A percentile compares a stretch with the other conserved stretches of the same genome.
phyloP scores from a whole-genome alignment of 1,284 basidiomycete species.

The Apiotrichum akiyoshidainum region DNA sequence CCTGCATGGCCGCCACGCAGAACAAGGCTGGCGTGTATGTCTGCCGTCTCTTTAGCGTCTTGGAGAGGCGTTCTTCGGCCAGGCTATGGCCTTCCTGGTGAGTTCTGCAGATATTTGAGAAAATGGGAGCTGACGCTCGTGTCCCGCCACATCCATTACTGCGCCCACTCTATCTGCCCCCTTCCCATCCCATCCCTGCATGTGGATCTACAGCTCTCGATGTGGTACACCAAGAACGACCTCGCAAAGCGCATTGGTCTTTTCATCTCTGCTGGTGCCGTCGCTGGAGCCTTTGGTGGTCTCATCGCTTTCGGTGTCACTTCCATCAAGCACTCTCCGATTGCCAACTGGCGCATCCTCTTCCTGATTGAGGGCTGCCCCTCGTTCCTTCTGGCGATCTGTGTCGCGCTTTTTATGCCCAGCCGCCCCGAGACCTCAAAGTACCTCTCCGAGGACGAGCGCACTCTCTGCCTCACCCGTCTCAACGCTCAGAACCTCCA shows the following conservation, averaged over 20 bases:
- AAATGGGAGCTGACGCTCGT: too few relatives aligned
- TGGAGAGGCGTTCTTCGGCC: constrained; percentile 46
- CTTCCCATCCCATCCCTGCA: too few relatives aligned
- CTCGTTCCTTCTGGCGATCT: constrained; percentile 61
- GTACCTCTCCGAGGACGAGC: constrained; percentile 68
- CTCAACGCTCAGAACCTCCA: constrained; percentile 67
- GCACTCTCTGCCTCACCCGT: constrained; percentile 67
- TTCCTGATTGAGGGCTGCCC: constrained; percentile 60
- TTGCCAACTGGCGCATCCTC: constrained; percentile 42
- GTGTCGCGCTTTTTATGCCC: constrained; percentile 66
- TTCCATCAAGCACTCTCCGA: constrained; percentile 33
- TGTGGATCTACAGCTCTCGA: constrained; percentile 17
- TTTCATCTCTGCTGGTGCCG: constrained; percentile 52
- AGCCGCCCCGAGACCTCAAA: constrained; percentile 70
- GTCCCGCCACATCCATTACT: too few relatives aligned
- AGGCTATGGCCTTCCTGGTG: constrained; percentile 39
- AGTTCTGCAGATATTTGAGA: too few relatives aligned
- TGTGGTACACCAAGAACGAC: constrained; percentile 52
- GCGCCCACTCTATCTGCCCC: too few relatives aligned
- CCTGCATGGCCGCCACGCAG: constrained; percentile 45
- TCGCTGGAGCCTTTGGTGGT: constrained; percentile 49
- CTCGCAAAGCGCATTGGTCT: constrained; percentile 51
- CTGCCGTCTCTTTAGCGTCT: constrained; percentile 50
- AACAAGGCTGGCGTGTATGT: constrained; percentile 48
- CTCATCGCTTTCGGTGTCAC: constrained; percentile 47